Evolutionary conservation across 2,329 filamentous ascomycete species (phyloP), one percentile per base, ranked within the genome.

Genomic region (Intubia oerlemansii): DNA sequence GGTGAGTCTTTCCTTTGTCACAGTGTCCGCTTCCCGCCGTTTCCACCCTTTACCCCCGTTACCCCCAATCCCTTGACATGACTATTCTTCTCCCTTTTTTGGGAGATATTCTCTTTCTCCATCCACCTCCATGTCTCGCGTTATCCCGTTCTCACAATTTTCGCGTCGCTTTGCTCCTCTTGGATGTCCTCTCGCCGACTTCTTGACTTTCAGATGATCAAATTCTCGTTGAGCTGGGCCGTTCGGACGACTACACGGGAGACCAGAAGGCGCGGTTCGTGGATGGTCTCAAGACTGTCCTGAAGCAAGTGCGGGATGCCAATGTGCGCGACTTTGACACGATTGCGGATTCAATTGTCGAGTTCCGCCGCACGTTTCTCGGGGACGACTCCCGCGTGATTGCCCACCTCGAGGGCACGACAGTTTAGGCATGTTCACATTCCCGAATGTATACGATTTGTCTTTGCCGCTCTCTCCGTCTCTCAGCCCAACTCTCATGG

Each of bases 161-260:
- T n/a, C n/a, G n/a, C n/a, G n/a, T n/a, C n/a, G n/a, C n/a, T 33
- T 23, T 24, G 26, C 28, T 33, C 7, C 17, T 27, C 10, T n/a
- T 17, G 10, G 17, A 15, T 21, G 12, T 23, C 13, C 14, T 10
- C 9, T 11, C 24, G 16, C 17, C 17, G 15, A 12, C 27, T 27
- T 57, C 46, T 45, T 39, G 14, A 10, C 6, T 39, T 47, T 36
- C 51, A 82, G 76, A 80, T 55, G 68, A 75, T 47, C 66, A 71
- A 44, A 70, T 81, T 38, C 65, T 82, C 38, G 59, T 77, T 32
- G 68, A 77, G 39, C 62, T 82, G 30, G 75, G 75, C 25, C 68
- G 62, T 26, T 59, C 66, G 25, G 67, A 72, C 36, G 67, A 67
- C 38, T 70, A 67, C 43, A 62, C 57, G 24, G 62, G 62, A 39